Evolutionary conservation across 2,329 filamentous ascomycete species (phyloP), one percentile per base, ranked within the genome.

Genomic region (Leptographium flavum): DNA sequence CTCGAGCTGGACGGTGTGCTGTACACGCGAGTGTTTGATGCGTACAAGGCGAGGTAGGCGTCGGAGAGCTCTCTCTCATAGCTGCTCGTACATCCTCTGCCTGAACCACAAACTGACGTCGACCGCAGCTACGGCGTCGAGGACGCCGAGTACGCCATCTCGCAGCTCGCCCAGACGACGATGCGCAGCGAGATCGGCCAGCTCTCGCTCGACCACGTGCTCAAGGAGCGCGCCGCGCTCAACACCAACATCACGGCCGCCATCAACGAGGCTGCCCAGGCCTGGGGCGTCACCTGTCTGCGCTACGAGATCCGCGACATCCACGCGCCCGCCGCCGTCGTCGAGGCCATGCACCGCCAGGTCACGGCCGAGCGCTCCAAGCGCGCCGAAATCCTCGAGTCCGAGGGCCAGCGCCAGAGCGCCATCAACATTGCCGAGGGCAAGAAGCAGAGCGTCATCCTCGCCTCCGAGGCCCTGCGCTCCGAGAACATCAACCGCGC

Each of bases 391-490:
- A 98, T 98, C 56, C 73, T 98, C 40, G 92, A 98, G 48, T 94
- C 87, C 0, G 92, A 98, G 60, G 92, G 92, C 65, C 92, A 98
- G 66, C 75, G 92, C 51, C 92, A 98, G 68, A 90, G 82, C 57
- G 92, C 92, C 33, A 98, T 98, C 74, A 98, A 98, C 64, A 95
- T 98, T 54, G 92, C 92, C 46, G 92, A 98, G 70, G 92, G 92
- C 62, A 79, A 82, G 64, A 98, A 98, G 70, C 92, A 96, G 71
- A 87, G 81, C 54, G 90, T 95, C 21, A 98, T 98, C 55, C 73
- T 98, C 22, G 92, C 92, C 0, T 95, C 87, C 9, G 92, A 98
- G 66, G 92, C 92, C 15, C 58, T 94, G 65, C 79, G 81, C 54
- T 77, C 85, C 15, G 90, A 98, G 68, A 78, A 93, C 61, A 92